Percentiles rank a stretch among this genome's conserved stretches.
These are phyloP conservation scores for Phytophthora chlamydospora DNA, from an alignment of 352 stramenopile genomes.

Conservation along the genomic window DNA sequence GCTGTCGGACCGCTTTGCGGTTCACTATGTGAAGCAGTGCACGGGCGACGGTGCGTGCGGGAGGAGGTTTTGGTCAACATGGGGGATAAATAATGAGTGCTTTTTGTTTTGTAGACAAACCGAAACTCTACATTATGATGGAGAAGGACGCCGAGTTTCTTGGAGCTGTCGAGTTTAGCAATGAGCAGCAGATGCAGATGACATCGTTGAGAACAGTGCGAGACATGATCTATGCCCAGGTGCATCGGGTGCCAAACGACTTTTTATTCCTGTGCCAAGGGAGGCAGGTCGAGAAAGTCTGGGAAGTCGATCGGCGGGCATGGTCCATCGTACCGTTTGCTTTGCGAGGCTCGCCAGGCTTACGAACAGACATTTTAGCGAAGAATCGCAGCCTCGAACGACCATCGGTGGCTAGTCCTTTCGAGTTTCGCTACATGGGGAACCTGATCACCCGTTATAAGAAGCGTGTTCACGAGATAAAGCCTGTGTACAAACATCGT, in stretches of 20 bases:
- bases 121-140: conserved; percentile 67
- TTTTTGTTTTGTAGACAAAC: conserved; percentile 39
- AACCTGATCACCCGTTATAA: conserved; percentile 69
- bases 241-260: conserved; percentile 45
- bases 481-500: conserved; percentile 57
- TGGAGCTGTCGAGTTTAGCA: conserved; percentile 63
- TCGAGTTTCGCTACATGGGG: conserved; percentile 72
- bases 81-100: not conserved
- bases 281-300: conserved; percentile 51
- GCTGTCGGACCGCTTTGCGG: conserved; percentile 52
- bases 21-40: conserved; percentile 73
- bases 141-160: conserved; percentile 70
- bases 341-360: conserved; percentile 56
- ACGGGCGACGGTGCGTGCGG: conserved; percentile 47
- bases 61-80: not conserved
- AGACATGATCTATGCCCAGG: conserved; percentile 51
- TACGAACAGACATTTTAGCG: conserved; percentile 41
- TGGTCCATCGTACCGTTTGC: conserved; percentile 69
- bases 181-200: conserved; percentile 57
- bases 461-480: conserved; percentile 58
- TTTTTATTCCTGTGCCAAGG: conserved; percentile 66
- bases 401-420: conserved; percentile 36
- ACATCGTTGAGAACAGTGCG: conserved; percentile 51
- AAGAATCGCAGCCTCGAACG: conserved; percentile 50
- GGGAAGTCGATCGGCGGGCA: conserved; percentile 57